Evolutionary conservation across 805 yeast genomes (phyloP), one percentile per base, ranked within the genome.

Genomic region (Schwanniomyces sp.): DNA sequence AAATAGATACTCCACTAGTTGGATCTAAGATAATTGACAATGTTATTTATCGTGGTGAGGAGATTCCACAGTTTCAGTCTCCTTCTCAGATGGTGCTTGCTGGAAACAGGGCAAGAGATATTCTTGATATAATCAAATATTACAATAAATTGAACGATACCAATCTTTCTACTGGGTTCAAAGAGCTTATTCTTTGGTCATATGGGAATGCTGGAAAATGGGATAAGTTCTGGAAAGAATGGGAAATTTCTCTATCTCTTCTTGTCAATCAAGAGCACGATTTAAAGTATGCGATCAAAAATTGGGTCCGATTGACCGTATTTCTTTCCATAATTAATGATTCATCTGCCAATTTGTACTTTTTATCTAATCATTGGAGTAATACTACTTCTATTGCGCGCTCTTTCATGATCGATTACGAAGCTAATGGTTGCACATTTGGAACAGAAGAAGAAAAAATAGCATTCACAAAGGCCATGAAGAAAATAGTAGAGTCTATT

Each of bases 121-220:
- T 69, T 6, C 47, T 57, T 17, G 63, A 63, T 10, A 45, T 70
- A 27, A 47, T 70, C 3, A 56, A 55, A 16, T 50, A 58, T 47
- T 57, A 59, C 48, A 57, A 57, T 46, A 49, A 50, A 30, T n/a
- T 43, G n/a, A 10, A 40, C 11, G 40, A 47, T 17, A 43, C 45
- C 11, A 29, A 40, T 18, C 16, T 34, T 18, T 21, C 21, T 8
- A 42, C 55, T 18, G 57, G 66, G 10, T 58, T 69, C 37, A 55
- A 59, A 30, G 77, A 73, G 46, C 56, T 68, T n/a, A 52, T 64
- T 6, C 59, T 73, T 36, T 63, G 62, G 42, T 61, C 69, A 1
- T 69, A 66, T 46, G 78, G 77, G 3, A 71, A 70, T 44, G 63
- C 72, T 10, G 64, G 66, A 9, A 58, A 67, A 28, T 73, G 76